phyloP scores from a whole-genome alignment of 768 basidiomycete species.

The Rhodotorula taiwanensis region DNA sequence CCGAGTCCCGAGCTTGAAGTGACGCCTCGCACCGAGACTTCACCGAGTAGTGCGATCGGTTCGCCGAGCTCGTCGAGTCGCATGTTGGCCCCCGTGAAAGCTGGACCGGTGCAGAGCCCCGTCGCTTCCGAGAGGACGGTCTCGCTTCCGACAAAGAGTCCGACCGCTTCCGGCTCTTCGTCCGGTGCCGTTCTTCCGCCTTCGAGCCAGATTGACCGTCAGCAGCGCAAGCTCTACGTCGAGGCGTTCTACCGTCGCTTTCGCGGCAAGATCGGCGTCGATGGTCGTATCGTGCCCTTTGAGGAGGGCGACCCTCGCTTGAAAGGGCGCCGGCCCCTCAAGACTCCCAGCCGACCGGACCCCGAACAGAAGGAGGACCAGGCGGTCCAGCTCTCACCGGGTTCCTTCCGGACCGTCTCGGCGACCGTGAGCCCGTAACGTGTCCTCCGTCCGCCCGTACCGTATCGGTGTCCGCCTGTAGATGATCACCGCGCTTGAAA shows the following conservation, averaged over 20 bases:
- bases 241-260: neutral
- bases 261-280: neutral
- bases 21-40: no score
- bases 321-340: neutral
- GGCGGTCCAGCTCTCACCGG: neutral
- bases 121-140: no score
- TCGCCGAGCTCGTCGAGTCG: no score
- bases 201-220: neutral
- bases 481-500: neutral
- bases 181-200: neutral
- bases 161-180: no score
- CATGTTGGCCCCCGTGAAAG: no score
- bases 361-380: neutral
- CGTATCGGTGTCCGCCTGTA: neutral
- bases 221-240: neutral
- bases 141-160: no score
- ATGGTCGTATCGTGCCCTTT: neutral
- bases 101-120: no score
- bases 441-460: neutral
- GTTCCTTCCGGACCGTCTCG: conserved; percentile 9
- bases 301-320: neutral
- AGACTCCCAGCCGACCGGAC: neutral
- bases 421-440: neutral
- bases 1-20: no score
- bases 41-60: no score